Percentiles rank a stretch among this genome's conserved stretches.
These are phyloP conservation scores for Sugiyamaella smithiae DNA, from an alignment of 805 yeast genomes.

Conservation along the genomic window DNA sequence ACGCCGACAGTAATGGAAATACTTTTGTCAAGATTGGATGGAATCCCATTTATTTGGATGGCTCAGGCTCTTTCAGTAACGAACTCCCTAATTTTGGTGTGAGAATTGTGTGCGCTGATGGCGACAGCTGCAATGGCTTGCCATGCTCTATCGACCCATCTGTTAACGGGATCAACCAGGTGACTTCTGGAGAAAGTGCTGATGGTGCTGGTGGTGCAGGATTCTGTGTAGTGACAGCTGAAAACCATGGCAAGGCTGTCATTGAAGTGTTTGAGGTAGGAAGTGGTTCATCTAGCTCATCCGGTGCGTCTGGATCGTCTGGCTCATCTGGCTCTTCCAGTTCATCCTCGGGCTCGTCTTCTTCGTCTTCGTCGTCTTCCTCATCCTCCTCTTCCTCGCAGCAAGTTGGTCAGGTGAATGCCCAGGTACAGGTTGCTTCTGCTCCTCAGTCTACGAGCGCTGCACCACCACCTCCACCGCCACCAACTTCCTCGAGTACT, in stretches of 20 bases:
- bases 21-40: slow-evolving; percentile 85
- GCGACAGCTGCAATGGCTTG: slow-evolving; percentile 65
- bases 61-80: slow-evolving; percentile 49
- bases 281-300: neutral
- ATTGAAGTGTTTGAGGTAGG: slow-evolving; percentile 62
- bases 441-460: slow-evolving; percentile 3
- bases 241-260: slow-evolving; percentile 57
- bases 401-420: neutral
- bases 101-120: slow-evolving; percentile 69
- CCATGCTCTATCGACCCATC: slow-evolving; percentile 83
- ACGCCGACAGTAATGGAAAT: slow-evolving; percentile 63
- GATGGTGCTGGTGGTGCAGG: slow-evolving; percentile 64
- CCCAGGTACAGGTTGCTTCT: neutral
- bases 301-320: slow-evolving; percentile 1
- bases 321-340: slow-evolving; percentile 2
- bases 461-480: slow-evolving; percentile 6
- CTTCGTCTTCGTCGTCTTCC: slow-evolving; percentile 3
- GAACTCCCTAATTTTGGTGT: slow-evolving; percentile 66
- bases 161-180: slow-evolving; percentile 54
- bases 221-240: slow-evolving; percentile 84
- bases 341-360: slow-evolving; percentile 1
- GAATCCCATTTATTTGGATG: slow-evolving; percentile 80
- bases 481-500: neutral
- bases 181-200: slow-evolving; percentile 41
- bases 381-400: slow-evolving; percentile 7